Evolutionary conservation across 306 rosid species (phyloP).

Genomic region (Canavalia ensiformis): DNA sequence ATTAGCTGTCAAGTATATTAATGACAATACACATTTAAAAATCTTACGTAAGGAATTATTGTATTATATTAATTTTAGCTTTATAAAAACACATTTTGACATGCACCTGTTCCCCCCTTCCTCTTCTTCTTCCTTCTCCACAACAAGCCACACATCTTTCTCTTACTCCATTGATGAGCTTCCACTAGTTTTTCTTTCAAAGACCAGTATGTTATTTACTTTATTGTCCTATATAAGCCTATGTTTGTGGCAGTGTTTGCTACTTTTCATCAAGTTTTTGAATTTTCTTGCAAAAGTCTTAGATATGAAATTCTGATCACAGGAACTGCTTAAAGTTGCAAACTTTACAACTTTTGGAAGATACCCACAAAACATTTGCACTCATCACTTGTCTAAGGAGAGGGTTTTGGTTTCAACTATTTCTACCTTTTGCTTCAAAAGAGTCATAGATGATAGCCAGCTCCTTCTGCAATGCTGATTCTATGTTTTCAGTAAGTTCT

Average conservation of each 20-base stretch:
- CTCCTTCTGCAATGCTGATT: conserved; percentile 81
- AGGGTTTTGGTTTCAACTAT: conserved; percentile 19
- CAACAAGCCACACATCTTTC: background rate
- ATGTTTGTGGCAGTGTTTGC: background rate
- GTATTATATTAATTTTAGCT: conserved; percentile 43
- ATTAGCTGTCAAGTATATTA: conserved; percentile 82
- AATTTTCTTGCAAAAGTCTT: conserved; percentile 33
- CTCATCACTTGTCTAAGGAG: conserved; percentile 24
- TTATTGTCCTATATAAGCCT: background rate
- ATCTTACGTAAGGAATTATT: conserved; percentile 35
- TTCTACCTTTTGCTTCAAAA: conserved; percentile 39
- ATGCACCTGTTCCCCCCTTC: conserved; percentile 12
- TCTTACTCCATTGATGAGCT: conserved; percentile 36
- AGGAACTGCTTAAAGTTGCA: conserved; percentile 42
- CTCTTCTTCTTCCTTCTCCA: background rate
- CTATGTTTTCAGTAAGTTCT: conserved; percentile 76
- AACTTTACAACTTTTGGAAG: conserved; percentile 41
- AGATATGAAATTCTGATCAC: conserved; percentile 39
- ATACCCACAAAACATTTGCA: conserved; percentile 39
- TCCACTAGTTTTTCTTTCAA: conserved; percentile 23
- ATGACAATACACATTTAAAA: conserved; percentile 33
- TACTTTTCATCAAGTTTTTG: conserved; percentile 29
- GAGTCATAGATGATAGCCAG: conserved; percentile 67
- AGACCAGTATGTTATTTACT: background rate
- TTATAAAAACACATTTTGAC: conserved; percentile 60